Evolutionary conservation across 169 alveolate genomes (phyloP), one percentile per base, ranked within the genome.

Genomic region (Cryptosporidium andersoni): DNA sequence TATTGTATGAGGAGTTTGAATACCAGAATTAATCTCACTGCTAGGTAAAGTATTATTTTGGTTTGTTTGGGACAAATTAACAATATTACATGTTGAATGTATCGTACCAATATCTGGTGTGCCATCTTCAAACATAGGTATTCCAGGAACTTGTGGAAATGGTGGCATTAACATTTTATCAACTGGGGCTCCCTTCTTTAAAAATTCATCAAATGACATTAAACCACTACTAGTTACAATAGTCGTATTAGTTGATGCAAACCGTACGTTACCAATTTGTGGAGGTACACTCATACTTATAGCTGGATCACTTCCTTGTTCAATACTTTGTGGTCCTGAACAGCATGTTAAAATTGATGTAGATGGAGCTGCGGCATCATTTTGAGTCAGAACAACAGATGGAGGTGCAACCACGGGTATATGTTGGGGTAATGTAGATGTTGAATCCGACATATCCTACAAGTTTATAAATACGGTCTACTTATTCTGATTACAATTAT

Each of bases 121-220:
- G n/a, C 85, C 85, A 12, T 74, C 85, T 43, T 74, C 85, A 60
- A 74, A 74, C 85, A 74, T 74, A n/a, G 85, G 85, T 34, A 74
- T 74, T n/a, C 85, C 85, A 11, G 66, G 43, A 16, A 74, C 85
- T n/a, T 74, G 85, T 45, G 85, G 85, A 39, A 74, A 74, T 3
- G 85, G 85, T 4, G 85, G 85, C 6, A 74, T 74, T 6, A 74
- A 64, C 85, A 74, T 74, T 16, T 74, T 66, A 36, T 74, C 85
- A 3, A 74, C 85, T 45, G 85, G 85, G 2, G 85, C 85, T 36
- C 85, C 85, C 11, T 74, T 74, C 48, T 45, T 74, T 8, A 74
- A 47, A 64, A 74, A 74, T 52, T 74, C 85, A 5, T 74, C 85
- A 37, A 74, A 74, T 37, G 85, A 58, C 11, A 74, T 74, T 3